Base-by-base conservation (phyloP, 1,284 basidiomycete species). In the Ganoderma multipileum region DNA sequence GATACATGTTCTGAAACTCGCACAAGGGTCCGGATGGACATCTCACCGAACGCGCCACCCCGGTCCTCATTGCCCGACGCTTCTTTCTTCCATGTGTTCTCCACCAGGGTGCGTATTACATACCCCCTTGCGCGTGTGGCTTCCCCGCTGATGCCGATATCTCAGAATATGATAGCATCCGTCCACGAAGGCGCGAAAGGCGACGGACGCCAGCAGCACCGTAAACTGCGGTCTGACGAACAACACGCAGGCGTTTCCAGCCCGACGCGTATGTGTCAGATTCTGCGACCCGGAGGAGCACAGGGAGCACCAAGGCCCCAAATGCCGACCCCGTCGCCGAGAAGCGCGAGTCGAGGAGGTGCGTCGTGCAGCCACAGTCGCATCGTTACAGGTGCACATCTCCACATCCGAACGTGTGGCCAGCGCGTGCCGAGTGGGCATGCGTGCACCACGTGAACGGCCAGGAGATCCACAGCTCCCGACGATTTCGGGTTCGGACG, bases 181-280 rank as follows among this genome's bases (percentile, higher is more conserved):
- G 20, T 14, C 7, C 30, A 23, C 18, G n/a, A 5, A 58, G 33
- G n/a, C 33, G 36, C 20, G n/a, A 11, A 58, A 20, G 54, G 30
- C 30, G 54, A 20, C 36, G 55, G 12, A 38, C 36, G 55, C 55
- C 33, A 11, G 33, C 33, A 12, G 33, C 55, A 58, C n/a, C 38
- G 55, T 52, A 38, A 58, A 38, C 55, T 38, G 55, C 55, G 55
- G 33, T 58, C 55, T 38, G 33, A 36, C 55, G 30, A 38, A 38
- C 55, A 58, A n/a, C 55, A 14, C 33, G 20, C 7, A 38, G 55
- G n/a, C 36, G 2, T 58, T 20, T 38, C 55, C 11, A 36, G 55
- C 55, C 55, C 55, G 33, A 5, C 18, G 52, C 23, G 26, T 26
- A 26, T 33, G 55, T 38, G 20, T 58, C 55, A 58, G 28, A 26